Evolutionary conservation across 257 asterid species (phyloP).

Genomic region (Solanum verrucosum): DNA sequence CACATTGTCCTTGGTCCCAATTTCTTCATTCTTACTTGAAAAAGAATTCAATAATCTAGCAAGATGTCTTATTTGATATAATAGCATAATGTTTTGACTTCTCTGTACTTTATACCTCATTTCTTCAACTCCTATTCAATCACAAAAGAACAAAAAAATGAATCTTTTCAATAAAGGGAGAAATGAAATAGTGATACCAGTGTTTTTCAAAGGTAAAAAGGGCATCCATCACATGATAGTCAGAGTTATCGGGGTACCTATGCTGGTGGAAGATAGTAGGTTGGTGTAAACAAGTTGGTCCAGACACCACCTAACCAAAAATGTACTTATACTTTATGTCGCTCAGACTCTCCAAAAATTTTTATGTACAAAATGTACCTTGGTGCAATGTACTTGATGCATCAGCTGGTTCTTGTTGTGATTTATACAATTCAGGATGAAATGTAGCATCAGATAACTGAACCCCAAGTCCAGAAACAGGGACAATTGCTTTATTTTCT

Average conservation of each 20-base stretch:
- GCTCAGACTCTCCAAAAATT: neutral
- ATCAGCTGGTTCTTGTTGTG: neutral
- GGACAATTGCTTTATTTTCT: neutral
- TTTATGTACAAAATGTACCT: neutral
- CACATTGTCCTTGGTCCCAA: neutral
- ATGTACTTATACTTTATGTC: neutral
- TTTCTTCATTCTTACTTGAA: neutral
- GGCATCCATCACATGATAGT: neutral
- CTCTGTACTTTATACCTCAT: neutral
- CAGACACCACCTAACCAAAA: neutral
- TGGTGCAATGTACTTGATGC: neutral
- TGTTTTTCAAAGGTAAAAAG: neutral
- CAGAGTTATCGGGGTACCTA: neutral
- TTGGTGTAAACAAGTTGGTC: neutral
- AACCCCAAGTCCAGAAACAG: neutral
- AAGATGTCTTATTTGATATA: constrained; percentile 24
- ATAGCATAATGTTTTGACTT: constrained; percentile 1
- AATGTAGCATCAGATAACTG: neutral
- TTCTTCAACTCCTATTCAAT: neutral
- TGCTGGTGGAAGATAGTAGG: neutral
- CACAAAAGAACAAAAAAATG: neutral
- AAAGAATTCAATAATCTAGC: constrained; percentile 17
- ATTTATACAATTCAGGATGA: neutral
- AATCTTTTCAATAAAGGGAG: neutral
- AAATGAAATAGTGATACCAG: neutral